Conservation (phyloP, 768 basidiomycete genomes). For the Phaeolepiota aurea region DNA sequence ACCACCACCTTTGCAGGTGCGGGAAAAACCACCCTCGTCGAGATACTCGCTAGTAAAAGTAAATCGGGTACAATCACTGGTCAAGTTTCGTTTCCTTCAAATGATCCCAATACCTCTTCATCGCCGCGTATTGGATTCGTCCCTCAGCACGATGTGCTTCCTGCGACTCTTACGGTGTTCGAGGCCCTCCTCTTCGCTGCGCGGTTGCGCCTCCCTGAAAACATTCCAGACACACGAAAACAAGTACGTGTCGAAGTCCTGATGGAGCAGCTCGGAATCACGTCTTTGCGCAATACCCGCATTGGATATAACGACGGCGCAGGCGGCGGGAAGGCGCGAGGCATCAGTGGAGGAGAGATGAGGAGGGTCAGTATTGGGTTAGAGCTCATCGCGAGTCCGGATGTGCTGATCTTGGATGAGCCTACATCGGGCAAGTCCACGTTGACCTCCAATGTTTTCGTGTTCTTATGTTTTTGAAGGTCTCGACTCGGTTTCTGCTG, state of each 20-base stretch:
- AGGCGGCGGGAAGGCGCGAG: constrained; percentile 64
- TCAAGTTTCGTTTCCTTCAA: constrained; percentile 45
- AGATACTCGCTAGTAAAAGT: constrained; percentile 77
- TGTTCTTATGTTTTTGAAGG: constrained; percentile 24
- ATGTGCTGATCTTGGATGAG: constrained; percentile 82
- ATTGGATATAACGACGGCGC: constrained; percentile 51
- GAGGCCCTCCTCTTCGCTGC: constrained; percentile 85
- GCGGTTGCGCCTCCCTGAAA: constrained; percentile 74
- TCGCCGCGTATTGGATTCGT: constrained; percentile 72
- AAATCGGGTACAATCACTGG: constrained; percentile 71
- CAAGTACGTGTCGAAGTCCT: constrained; percentile 57
- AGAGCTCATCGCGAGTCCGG: constrained; percentile 80
- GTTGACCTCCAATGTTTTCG: constrained; percentile 3
- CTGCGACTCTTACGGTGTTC: constrained; percentile 68
- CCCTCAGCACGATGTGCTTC: constrained; percentile 80
- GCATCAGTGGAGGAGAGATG: constrained; percentile 90
- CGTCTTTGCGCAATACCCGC: constrained; percentile 55
- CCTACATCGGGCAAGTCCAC: constrained; percentile 50
- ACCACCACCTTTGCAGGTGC: constrained; percentile 38
- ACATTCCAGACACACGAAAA: constrained; percentile 53
- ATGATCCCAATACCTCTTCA: constrained; percentile 14
- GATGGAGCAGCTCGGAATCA: constrained; percentile 73
- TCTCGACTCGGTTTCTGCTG: constrained; percentile 83
- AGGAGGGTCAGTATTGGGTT: constrained; percentile 85
- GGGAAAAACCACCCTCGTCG: constrained; percentile 87